Conservation (phyloP, 768 basidiomycete species). For the Pholiota molesta region DNA sequence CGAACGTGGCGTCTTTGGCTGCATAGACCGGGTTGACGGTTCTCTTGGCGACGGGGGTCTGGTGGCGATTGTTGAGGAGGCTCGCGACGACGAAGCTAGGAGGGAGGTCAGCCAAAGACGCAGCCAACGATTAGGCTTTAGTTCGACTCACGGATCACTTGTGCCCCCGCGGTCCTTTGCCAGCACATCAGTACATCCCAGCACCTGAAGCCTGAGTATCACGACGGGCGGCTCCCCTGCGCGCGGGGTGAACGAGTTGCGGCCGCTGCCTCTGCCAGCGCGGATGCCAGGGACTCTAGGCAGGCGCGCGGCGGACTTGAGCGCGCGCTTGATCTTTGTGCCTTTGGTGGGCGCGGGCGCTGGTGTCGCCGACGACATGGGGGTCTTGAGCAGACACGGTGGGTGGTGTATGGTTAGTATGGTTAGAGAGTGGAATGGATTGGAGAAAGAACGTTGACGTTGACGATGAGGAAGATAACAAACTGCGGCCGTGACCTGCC, state of each 20-base stretch:
- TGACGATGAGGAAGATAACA: too few relatives aligned
- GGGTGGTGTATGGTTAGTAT: too few relatives aligned
- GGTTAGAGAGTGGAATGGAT: too few relatives aligned
- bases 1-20: slow-evolving; percentile 80
- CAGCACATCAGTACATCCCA: slow-evolving; percentile 62
- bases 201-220: slow-evolving; percentile 66
- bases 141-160: slow-evolving; percentile 71
- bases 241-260: slow-evolving; percentile 39
- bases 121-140: neutral
- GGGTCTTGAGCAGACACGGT: too few relatives aligned
- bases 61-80: slow-evolving; percentile 56
- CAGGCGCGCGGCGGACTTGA: slow-evolving; percentile 60
- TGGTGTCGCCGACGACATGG: slow-evolving; percentile 10
- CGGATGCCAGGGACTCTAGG: slow-evolving; percentile 44
- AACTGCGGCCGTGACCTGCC: too few relatives aligned
- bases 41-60: slow-evolving; percentile 78
- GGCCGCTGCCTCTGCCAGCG: slow-evolving; percentile 36
- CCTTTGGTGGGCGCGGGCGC: slow-evolving; percentile 20
- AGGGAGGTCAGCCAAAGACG: neutral
- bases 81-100: slow-evolving; percentile 72
- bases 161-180: slow-evolving; percentile 69
- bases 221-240: slow-evolving; percentile 71
- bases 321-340: slow-evolving; percentile 58
- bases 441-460: neutral
- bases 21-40: slow-evolving; percentile 68